Evolutionary conservation across 352 stramenopile genomes (phyloP), one percentile per base, ranked within the genome.

Genomic region (Phytophthora litchii): DNA sequence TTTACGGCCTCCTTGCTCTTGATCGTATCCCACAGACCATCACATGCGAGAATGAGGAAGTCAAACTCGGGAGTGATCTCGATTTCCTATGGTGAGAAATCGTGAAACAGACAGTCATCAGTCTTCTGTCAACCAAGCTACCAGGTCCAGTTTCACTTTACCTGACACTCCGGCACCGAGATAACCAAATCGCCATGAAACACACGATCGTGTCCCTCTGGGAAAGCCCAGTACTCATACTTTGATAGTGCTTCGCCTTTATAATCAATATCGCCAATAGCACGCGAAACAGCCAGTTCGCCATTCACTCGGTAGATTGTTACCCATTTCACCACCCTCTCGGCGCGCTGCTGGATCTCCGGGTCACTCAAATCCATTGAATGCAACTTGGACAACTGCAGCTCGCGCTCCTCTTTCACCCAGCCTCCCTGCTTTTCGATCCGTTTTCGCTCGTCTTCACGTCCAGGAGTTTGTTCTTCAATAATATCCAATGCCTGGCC

Each of bases 21-120:
- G 56, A 98, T 94, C 11, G 88, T 95, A 63, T 98, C 92, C 89
- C 91, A 98, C 21, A 98, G 72, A 1, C 92, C 92, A 60, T 98
- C 92, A 61, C 92, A 98, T 2, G 91, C 92, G 4, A 98, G 74
- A 46, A 98, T 82, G 16, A 98, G 69, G 54, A 97, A 98, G 48
- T 96, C 83, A 37, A 97, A 92, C 52, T 97, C 86, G 1, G 82
- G 83, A 4, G 83, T 94, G 52, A 96, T 93, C 35, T 95, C 85
- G 21, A 93, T 92, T 59, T 95, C 87, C 82, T 95, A 57, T 11
- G 36, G 42, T 38, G 8, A n/a, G 40, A 54, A 62, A 51, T 1
- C 29, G 10, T 34, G 10, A 34, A 5, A 27, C 23, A 34, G 29
- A 48, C n/a, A n/a, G n/a, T 16, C 16, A 17, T 64, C 42, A 74